Base-by-base conservation (phyloP, 768 basidiomycete genomes). In the Postia placenta region DNA sequence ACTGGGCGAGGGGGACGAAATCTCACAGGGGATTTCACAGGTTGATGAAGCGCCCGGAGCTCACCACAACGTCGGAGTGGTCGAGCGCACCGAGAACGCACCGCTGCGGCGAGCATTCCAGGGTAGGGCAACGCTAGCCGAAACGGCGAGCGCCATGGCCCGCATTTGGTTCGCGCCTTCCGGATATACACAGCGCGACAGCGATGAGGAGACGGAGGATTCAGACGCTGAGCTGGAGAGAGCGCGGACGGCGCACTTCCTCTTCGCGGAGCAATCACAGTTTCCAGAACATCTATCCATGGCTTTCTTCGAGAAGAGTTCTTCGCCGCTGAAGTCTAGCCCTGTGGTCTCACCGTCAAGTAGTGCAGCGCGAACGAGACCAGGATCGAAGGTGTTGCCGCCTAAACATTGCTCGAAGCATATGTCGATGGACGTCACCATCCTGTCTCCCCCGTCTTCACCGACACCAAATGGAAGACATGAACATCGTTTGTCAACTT, bases 181-280 rank as follows among this genome's bases (percentile, higher is more conserved):
- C 68, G 7, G 28, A 11, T 67, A 67, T 25, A 62, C 66, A 2
- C 65, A 69, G 45, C 50, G 46, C 57, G 56, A 3, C 45, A 69
- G 68, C 39, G 77, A 78, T 38, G 75, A 77, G 14, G 70, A 72
- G 25, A 69, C 69, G 2, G 62, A 73, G 17, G 57, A 61, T 51
- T 68, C 68, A 4, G 72, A 67, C 4, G 73, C 66, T 37, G 69
- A 69, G 20, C 67, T 74, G 41, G 78, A 74, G n/a, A 72, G 74
- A 17, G 79, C 73, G 14, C 67, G 72, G 45, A 82, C 78, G 5
- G 81, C 83, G 0, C 76, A 83, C 54, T 50, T 60, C 3, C 58
- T 86, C 2, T 87, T 85, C 51, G 79, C 75, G 0, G 56, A 60
- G 1, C 62, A 67, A 11, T 68, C n/a, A n/a, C n/a, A n/a, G n/a